Percentiles rank a stretch among this genome's conserved stretches.
Conservation (phyloP, 2,329 filamentous ascomycete species). For the Sporothrix inflata region DNA sequence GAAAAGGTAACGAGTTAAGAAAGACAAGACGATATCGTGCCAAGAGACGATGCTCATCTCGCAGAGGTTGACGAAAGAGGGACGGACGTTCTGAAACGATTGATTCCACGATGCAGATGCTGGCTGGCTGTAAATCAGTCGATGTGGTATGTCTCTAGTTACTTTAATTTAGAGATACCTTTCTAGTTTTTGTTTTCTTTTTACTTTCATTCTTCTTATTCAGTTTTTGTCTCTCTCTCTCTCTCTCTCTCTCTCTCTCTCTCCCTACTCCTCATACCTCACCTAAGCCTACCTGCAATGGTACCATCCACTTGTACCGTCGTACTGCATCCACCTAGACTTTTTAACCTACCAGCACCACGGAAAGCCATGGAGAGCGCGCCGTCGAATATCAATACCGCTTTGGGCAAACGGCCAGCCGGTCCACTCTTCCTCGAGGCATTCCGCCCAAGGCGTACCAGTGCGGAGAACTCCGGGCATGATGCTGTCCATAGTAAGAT, state of each 20-base stretch:
- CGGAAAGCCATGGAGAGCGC: slow-evolving; percentile 14
- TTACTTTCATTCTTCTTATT: not conserved
- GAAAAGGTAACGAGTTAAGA: not conserved
- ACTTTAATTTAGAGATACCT: not conserved
- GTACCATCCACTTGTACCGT: not conserved
- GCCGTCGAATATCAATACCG: slow-evolving; percentile 27
- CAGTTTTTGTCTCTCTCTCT: not conserved
- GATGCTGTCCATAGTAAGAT: not conserved
- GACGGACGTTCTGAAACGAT: not conserved
- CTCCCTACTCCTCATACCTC: not conserved
- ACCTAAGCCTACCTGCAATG: not conserved
- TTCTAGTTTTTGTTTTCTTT: not conserved
- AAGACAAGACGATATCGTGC: not conserved
- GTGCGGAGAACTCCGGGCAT: not conserved
- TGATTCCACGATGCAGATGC: not conserved
- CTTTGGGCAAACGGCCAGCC: slow-evolving; percentile 12
- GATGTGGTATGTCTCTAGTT: not conserved
- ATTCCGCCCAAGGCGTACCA: slow-evolving; percentile 9
- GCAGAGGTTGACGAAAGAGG: slow-evolving; percentile 3
- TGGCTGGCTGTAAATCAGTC: not conserved
- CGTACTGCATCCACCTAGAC: slow-evolving; percentile 2
- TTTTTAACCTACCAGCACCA: slow-evolving; percentile 14
- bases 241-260: not conserved
- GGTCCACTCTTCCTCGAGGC: not conserved
- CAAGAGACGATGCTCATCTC: slow-evolving; percentile 13